Base-by-base conservation (phyloP, 306 rosid species). In the Ochetophila trinervis region DNA sequence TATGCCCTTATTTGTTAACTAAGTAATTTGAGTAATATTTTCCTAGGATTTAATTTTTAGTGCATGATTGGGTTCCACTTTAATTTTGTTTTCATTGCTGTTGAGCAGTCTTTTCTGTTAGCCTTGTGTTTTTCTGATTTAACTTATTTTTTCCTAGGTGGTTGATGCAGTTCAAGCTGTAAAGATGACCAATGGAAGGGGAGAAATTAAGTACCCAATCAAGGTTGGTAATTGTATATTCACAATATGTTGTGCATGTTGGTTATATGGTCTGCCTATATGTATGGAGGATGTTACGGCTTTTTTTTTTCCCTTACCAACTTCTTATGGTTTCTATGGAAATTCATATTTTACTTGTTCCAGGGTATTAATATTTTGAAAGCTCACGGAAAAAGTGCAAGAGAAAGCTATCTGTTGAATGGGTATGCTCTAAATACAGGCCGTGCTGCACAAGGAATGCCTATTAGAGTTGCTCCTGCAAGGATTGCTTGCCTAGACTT, bases 401-500 rank as follows among this genome's bases (percentile, higher is more conserved):
- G 73, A 77, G 99, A 93, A 13, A 93, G 99, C 82, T 90, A 79
- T 82, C 80, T 93, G 62, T 80, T 94, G 86, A 94, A 83, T 75
- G 99, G 99, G 16, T 94, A 86, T 85, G 99, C 97, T 57, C 72
- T 94, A 78, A 85, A 94, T 72, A 84, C 88, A 50, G 96, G 96
- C 3, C 99, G 97, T 66, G 96, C 99, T 73, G 91, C 99, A 22
- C 99, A 94, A 84, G 99, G 99, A 73, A 94, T 94, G 99, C 96
- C 99, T 49, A 58, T 80, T 36, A 90, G 86, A 80, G 99, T 88
- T 73, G 56, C 95, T 80, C 96, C 99, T 74, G 99, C 99, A 21
- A 86, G 70, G 72, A 90, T 94, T 70, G 99, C 97, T 12, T 94
- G 99, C 66, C 93, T 94, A 53, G 97, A 94, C 79, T 88, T 94